phyloP scores from a whole-genome alignment of 2,329 filamentous ascomycete species.

The Zalaria obscura region DNA sequence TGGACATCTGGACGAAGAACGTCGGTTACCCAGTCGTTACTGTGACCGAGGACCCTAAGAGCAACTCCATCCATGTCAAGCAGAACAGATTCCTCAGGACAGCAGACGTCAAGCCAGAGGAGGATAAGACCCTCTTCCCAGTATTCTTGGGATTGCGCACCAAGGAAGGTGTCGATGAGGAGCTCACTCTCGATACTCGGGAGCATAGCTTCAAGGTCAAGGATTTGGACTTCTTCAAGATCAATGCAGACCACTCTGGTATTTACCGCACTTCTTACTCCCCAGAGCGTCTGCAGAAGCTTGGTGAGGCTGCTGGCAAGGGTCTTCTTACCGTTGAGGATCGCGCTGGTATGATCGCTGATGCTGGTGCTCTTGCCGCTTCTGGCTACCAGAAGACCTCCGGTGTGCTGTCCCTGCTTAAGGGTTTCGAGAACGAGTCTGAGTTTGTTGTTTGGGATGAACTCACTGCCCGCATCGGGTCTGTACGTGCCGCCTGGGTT shows the following conservation, averaged over 20 bases:
- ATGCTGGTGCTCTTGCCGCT: conserved; percentile 76
- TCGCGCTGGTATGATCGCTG: conserved; percentile 77
- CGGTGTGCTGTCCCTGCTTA: conserved; percentile 69
- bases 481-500: conserved; percentile 75
- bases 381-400: conserved; percentile 93
- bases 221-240: conserved; percentile 81
- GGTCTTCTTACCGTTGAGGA: conserved; percentile 78
- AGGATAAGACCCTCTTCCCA: conserved; percentile 77
- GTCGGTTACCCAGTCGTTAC: conserved; percentile 85
- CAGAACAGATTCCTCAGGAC: conserved; percentile 93
- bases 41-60: conserved; percentile 59
- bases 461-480: conserved; percentile 62
- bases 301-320: conserved; percentile 71
- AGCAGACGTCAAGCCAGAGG: conserved; percentile 83
- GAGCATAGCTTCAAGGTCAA: conserved; percentile 67
- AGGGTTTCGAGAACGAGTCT: conserved; percentile 66
- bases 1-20: conserved; percentile 95
- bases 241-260: conserved; percentile 88
- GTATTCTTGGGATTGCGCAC: conserved; percentile 79
- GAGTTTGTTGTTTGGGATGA: conserved; percentile 96
- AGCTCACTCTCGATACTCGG: conserved; percentile 55
- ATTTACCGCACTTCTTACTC: conserved; percentile 85
- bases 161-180: conserved; percentile 68
- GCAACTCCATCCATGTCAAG: conserved; percentile 68
- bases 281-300: conserved; percentile 69